A percentile compares a stretch with the other conserved stretches of the same genome.
phyloP scores from a whole-genome alignment of 116 monocot genomes.

The Iris pallida region DNA sequence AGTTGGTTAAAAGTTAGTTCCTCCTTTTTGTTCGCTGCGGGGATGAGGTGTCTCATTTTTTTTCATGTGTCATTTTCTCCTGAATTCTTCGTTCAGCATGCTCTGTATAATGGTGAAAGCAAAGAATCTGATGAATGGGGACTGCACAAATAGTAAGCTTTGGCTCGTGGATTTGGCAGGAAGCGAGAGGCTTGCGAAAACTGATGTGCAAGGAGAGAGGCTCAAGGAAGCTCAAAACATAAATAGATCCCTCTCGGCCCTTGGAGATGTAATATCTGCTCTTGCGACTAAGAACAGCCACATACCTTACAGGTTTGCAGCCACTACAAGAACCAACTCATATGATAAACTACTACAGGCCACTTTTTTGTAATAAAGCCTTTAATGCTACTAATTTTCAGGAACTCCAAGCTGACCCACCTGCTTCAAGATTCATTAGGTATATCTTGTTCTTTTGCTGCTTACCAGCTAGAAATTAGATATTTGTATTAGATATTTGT shows the following conservation, averaged over 20 bases:
- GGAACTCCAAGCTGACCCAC: slow-evolving; percentile 95
- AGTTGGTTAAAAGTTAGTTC: not conserved
- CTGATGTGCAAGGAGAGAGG: slow-evolving; percentile 82
- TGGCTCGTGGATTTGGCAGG: slow-evolving; percentile 93
- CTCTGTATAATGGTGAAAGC: slow-evolving; percentile 78
- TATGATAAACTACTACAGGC: too few species aligned
- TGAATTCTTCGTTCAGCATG: slow-evolving; percentile 42
- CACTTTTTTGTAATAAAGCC: not conserved
- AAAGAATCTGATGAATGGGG: slow-evolving; percentile 69
- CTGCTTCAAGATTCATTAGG: slow-evolving; percentile 89
- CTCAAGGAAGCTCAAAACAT: slow-evolving; percentile 91
- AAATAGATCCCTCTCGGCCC: slow-evolving; percentile 76
- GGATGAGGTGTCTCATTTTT: not conserved
- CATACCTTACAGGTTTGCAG: slow-evolving; percentile 68
- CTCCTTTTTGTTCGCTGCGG: slow-evolving; percentile 1
- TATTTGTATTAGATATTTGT: not conserved
- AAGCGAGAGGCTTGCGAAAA: slow-evolving; percentile 80
- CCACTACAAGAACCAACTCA: too few species aligned
- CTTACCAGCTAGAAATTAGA: too few species aligned
- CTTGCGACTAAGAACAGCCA: slow-evolving; percentile 72
- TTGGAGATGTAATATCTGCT: slow-evolving; percentile 94
- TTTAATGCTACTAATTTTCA: slow-evolving; percentile 18
- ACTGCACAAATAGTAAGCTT: slow-evolving; percentile 80
- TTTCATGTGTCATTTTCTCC: not conserved
- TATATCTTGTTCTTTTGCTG: slow-evolving; percentile 8